phyloP scores from a whole-genome alignment of 2,329 filamentous ascomycete genomes.

The Colletotrichum sp. region DNA sequence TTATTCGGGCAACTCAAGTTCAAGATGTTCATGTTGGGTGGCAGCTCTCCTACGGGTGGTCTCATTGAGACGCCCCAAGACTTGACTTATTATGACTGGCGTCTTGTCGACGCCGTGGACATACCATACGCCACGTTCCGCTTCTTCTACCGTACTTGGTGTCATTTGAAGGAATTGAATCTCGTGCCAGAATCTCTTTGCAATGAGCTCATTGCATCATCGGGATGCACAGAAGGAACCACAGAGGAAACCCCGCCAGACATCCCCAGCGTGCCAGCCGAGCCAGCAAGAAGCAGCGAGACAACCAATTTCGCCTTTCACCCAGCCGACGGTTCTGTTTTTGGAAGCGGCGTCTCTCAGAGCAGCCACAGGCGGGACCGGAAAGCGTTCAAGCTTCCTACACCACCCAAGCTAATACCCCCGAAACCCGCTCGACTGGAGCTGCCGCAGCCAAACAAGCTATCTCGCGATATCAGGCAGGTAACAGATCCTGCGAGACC shows the following conservation, averaged over 20 bases:
- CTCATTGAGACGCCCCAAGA: constrained; percentile 56
- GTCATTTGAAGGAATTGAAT: constrained; percentile 51
- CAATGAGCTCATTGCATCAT: constrained; percentile 14
- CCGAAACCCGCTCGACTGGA: not conserved
- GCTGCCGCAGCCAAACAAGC: constrained; percentile 37
- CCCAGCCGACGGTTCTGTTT: not conserved
- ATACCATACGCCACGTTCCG: constrained; percentile 57
- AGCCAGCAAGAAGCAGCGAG: not conserved
- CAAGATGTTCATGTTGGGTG: constrained; percentile 8
- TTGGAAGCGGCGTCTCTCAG: not conserved
- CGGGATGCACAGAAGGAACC: not conserved
- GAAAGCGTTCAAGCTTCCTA: constrained; percentile 5
- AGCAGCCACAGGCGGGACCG: not conserved
- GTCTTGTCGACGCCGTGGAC: constrained; percentile 55
- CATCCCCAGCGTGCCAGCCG: not conserved
- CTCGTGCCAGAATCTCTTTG: constrained; percentile 41
- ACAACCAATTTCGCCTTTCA: not conserved
- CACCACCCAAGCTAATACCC: constrained; percentile 31
- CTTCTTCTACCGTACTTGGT: constrained; percentile 62
- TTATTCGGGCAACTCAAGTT: not conserved
- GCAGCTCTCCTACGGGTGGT: constrained; percentile 58
- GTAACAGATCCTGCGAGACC: constrained; percentile 28
- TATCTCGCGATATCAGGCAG: constrained; percentile 25
- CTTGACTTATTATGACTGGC: constrained; percentile 56
- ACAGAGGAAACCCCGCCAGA: not conserved